A percentile compares a stretch with the other conserved stretches of the same genome.
Evolutionary conservation across 176 grass and related monocot species (phyloP).

Genomic region (Cenchrus americanus): DNA sequence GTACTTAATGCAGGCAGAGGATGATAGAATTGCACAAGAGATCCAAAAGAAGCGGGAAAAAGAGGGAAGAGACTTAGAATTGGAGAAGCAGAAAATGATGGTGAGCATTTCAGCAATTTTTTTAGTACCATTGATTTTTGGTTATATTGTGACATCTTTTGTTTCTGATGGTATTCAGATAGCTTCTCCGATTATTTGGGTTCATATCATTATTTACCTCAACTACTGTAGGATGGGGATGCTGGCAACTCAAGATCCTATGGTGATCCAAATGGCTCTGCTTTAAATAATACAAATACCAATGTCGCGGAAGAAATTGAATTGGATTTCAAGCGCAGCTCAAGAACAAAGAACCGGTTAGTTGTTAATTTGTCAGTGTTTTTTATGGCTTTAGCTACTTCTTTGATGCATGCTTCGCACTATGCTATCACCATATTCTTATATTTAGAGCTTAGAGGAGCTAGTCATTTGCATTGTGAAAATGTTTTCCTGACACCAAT

Average conservation of each 20-base stretch:
- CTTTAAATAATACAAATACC: conserved; percentile 42
- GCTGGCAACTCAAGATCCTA: conserved; percentile 58
- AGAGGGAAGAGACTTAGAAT: conserved; percentile 67
- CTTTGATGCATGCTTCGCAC: conserved; percentile 35
- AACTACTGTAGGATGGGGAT: conserved; percentile 95
- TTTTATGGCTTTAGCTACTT: conserved; percentile 10
- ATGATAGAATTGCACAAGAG: conserved; percentile 81
- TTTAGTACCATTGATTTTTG: conserved; percentile 34
- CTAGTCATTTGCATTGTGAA: background rate
- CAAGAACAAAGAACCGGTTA: conserved; percentile 54
- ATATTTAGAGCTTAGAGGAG: background rate
- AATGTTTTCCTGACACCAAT: background rate
- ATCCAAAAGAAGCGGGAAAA: conserved; percentile 93
- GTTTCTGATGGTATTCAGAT: conserved; percentile 95
- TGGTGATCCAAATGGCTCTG: conserved; percentile 48
- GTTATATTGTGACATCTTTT: conserved; percentile 63
- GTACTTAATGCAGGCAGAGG: conserved; percentile 62
- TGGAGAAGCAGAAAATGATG: conserved; percentile 60
- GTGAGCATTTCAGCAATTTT: conserved; percentile 55
- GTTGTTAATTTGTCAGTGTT: conserved; percentile 16
- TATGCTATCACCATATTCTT: background rate
- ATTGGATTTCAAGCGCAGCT: conserved; percentile 44
- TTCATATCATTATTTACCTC: conserved; percentile 98
- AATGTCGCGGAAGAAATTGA: conserved; percentile 51
- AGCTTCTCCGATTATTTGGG: conserved; percentile 90